phyloP scores from a whole-genome alignment of 1,284 basidiomycete genomes.

The Cutaneotrichosporon dermatis region DNA sequence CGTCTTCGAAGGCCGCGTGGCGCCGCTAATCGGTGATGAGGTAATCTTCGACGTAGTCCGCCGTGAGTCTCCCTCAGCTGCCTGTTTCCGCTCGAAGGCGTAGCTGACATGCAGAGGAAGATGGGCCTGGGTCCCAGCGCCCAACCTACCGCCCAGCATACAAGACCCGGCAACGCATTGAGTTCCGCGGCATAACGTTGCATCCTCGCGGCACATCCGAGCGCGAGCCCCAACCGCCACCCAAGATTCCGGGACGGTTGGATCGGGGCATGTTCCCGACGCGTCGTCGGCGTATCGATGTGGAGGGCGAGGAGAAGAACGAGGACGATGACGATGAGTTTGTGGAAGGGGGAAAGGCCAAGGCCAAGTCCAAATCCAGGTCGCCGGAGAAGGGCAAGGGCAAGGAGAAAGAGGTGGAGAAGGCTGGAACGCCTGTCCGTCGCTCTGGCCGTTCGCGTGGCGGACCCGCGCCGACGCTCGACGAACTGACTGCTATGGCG shows the following conservation, averaged over 20 bases:
- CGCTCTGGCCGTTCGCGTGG: no score
- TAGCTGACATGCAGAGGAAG: no score
- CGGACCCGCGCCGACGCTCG: no score
- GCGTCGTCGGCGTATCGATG: constrained; percentile 1
- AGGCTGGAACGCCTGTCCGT: no score
- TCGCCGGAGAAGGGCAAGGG: neutral
- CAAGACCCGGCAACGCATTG: constrained; percentile 28
- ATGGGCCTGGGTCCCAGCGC: constrained; percentile 16
- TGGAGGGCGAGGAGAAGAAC: neutral
- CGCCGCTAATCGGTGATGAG: constrained; percentile 44
- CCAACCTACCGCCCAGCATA: constrained; percentile 32
- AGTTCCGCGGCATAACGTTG: constrained; percentile 33
- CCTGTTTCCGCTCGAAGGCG: no score
- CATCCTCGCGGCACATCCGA: constrained; percentile 5
- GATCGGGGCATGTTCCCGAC: constrained; percentile 16
- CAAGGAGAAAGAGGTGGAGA: no score
- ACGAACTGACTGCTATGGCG: no score
- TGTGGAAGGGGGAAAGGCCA: no score
- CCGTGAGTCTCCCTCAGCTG: constrained; percentile 33
- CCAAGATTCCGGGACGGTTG: neutral
- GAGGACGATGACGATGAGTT: neutral
- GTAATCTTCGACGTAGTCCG: constrained; percentile 39
- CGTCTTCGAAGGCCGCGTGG: constrained; percentile 38
- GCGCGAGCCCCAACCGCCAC: neutral
- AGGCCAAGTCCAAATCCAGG: neutral